phyloP scores from a whole-genome alignment of 805 yeast species.

The Groenewaldozyma tartarivorans region DNA sequence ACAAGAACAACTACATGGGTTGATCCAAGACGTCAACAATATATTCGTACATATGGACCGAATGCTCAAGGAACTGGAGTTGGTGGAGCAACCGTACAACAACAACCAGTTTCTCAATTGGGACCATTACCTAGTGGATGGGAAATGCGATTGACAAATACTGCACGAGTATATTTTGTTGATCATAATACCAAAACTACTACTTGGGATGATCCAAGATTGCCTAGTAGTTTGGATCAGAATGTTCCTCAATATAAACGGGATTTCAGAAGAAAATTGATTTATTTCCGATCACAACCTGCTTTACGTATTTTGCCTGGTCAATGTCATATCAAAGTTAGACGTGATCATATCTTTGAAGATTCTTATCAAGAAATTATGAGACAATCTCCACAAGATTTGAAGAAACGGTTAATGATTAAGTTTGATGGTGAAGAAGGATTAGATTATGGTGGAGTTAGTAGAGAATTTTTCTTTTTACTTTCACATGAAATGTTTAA shows the following conservation, averaged over 20 bases:
- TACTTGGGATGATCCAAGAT: conserved; percentile 99
- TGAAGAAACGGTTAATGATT: conserved; percentile 95
- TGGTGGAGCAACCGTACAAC: conserved; percentile 80
- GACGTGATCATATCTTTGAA: conserved; percentile 93
- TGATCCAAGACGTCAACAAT: conserved; percentile 98
- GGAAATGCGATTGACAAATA: conserved; percentile 99
- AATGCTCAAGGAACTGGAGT: conserved; percentile 55
- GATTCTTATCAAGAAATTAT: conserved; percentile 96
- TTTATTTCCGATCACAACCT: conserved; percentile 96
- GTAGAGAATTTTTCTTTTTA: conserved; percentile 94
- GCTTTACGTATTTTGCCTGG: conserved; percentile 96
- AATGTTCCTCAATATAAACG: conserved; percentile 99
- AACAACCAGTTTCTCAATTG: conserved; percentile 93
- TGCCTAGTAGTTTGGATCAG: conserved; percentile 94
- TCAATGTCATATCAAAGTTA: conserved; percentile 95
- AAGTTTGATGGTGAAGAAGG: conserved; percentile 99
- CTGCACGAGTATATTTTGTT: conserved; percentile 96
- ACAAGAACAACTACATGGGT: conserved; percentile 99
- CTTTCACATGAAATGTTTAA: conserved; percentile 97
- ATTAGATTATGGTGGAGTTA: conserved; percentile 98
- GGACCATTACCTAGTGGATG: conserved; percentile 98
- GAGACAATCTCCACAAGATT: conserved; percentile 98
- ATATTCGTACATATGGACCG: conserved; percentile 84
- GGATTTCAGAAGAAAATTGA: conserved; percentile 95
- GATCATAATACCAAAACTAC: conserved; percentile 99